These are phyloP conservation scores for Cladosporium sp. DNA, from an alignment of 2,329 filamentous ascomycete species.

Conservation along the genomic window DNA sequence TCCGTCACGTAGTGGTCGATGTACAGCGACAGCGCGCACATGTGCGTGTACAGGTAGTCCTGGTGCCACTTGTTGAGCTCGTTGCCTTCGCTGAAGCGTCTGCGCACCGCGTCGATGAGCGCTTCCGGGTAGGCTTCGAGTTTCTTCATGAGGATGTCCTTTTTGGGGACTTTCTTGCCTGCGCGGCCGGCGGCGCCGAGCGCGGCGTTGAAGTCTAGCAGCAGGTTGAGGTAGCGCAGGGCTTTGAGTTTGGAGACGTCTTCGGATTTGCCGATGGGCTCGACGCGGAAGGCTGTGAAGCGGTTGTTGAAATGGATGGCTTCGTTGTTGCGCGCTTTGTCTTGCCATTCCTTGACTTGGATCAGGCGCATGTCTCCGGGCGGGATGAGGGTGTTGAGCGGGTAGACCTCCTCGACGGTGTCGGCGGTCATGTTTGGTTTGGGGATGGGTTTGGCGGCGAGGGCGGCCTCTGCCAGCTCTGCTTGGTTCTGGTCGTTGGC, in stretches of 20 bases:
- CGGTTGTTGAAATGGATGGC: constrained; percentile 55
- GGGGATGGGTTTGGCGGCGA: constrained; percentile 69
- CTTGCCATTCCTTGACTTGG: constrained; percentile 70
- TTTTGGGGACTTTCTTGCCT: constrained; percentile 52
- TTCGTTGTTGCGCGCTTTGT: constrained; percentile 57
- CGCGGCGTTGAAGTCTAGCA: constrained; percentile 45
- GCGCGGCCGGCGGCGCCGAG: constrained; percentile 30
- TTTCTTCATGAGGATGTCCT: constrained; percentile 57
- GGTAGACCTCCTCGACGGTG: constrained; percentile 69
- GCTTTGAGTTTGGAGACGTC: constrained; percentile 45
- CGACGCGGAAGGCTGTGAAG: constrained; percentile 63
- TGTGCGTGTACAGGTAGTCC: constrained; percentile 69
- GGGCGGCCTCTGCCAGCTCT: constrained; percentile 60
- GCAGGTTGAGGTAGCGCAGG: constrained; percentile 44
- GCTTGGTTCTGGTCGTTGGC: constrained; percentile 64
- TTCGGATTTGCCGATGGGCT: constrained; percentile 53
- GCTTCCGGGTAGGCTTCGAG: constrained; percentile 54
- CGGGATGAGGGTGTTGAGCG: constrained; percentile 62
- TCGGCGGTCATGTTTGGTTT: constrained; percentile 63
- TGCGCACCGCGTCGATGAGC: constrained; percentile 62
- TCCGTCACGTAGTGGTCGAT: constrained; percentile 72
- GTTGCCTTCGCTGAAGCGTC: constrained; percentile 61
- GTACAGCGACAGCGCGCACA: constrained; percentile 66
- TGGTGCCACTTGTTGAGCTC: constrained; percentile 67
- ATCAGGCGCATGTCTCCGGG: constrained; percentile 63